Conservation (phyloP, 202 grass and related monocot species). For the Panicum hallii region DNA sequence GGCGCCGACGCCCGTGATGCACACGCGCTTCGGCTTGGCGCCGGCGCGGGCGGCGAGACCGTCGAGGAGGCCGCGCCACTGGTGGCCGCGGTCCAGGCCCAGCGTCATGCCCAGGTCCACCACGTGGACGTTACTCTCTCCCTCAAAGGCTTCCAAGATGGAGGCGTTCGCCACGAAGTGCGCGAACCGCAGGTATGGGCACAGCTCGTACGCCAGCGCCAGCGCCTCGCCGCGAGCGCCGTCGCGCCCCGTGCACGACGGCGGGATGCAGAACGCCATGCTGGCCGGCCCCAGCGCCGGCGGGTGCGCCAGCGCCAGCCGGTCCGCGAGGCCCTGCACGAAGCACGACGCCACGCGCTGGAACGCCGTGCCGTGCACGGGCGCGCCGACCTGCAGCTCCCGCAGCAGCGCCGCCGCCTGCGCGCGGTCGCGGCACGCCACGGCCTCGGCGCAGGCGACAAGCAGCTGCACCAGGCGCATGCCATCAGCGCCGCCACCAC, state of each 20-base stretch:
- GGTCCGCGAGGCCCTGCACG: slow-evolving; percentile 71
- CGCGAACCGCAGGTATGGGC: slow-evolving; percentile 74
- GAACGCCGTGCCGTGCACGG: slow-evolving; percentile 73
- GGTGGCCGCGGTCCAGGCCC: slow-evolving; percentile 55
- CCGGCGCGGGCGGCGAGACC: slow-evolving; percentile 41
- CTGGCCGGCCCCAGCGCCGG: slow-evolving; percentile 57
- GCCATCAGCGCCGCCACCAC: slow-evolving; percentile 23
- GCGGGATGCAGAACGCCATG: slow-evolving; percentile 56
- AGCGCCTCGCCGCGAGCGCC: slow-evolving; percentile 59
- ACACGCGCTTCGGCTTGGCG: slow-evolving; percentile 46
- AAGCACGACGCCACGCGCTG: slow-evolving; percentile 78
- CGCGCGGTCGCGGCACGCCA: slow-evolving; percentile 70
- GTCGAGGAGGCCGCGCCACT: slow-evolving; percentile 66
- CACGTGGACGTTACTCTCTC: slow-evolving; percentile 65
- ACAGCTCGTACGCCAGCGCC: slow-evolving; percentile 71
- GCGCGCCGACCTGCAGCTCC: slow-evolving; percentile 54
- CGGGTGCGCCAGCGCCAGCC: slow-evolving; percentile 58
- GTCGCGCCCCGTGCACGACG: slow-evolving; percentile 37
- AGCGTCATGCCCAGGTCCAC: slow-evolving; percentile 74
- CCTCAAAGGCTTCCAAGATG: slow-evolving; percentile 72
- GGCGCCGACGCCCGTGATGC: slow-evolving; percentile 55
- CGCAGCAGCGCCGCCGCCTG: slow-evolving; percentile 60
- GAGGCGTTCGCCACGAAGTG: slow-evolving; percentile 76
- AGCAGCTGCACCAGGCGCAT: slow-evolving; percentile 74
- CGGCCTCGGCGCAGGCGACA: slow-evolving; percentile 78